A percentile compares a stretch with the other conserved stretches of the same genome.
Evolutionary conservation across 768 basidiomycete species (phyloP).

Genomic region (Pisolithus sp.): DNA sequence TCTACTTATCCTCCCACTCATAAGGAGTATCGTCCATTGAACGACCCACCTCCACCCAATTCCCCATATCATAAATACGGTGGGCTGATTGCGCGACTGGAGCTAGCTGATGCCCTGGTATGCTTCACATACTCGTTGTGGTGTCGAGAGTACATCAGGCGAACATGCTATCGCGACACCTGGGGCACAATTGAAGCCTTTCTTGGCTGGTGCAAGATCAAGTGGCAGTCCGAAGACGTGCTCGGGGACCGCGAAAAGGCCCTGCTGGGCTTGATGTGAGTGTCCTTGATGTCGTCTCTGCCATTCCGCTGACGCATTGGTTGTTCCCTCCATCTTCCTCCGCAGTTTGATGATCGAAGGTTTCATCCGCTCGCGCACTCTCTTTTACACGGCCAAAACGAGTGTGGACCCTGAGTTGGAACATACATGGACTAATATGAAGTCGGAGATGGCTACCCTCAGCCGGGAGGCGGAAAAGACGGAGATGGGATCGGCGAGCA

Average conservation of each 20-base stretch:
- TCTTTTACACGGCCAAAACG: conserved; percentile 33
- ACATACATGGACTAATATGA: conserved; percentile 30
- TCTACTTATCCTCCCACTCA: conserved; percentile 62
- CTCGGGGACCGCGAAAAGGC: conserved; percentile 47
- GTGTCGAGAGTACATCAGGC: conserved; percentile 61
- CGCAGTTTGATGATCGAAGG: conserved; percentile 73
- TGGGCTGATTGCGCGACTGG: conserved; percentile 68
- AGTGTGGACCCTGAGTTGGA: conserved; percentile 30
- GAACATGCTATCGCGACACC: conserved; percentile 49
- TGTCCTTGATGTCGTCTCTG: conserved; percentile 10
- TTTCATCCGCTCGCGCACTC: conserved; percentile 56
- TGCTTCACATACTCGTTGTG: conserved; percentile 82
- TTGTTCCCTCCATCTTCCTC: conserved; percentile 6
- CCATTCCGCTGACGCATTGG: conserved; percentile 21
- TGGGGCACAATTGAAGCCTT: conserved; percentile 69
- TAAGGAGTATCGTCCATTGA: conserved; percentile 57
- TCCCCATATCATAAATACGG: conserved; percentile 73
- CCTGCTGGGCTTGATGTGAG: conserved; percentile 79
- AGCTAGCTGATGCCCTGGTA: conserved; percentile 74
- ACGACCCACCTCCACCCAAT: conserved; percentile 55
- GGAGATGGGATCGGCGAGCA: conserved; percentile 25
- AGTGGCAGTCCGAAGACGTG: conserved; percentile 47
- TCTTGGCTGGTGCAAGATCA: conserved; percentile 64
- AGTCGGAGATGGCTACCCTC: conserved; percentile 24
- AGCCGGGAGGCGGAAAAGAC: conserved; percentile 31